Percentiles rank a stretch among this genome's conserved stretches.
Conservation (phyloP, 768 basidiomycete genomes). For the Crucibulum laeve region DNA sequence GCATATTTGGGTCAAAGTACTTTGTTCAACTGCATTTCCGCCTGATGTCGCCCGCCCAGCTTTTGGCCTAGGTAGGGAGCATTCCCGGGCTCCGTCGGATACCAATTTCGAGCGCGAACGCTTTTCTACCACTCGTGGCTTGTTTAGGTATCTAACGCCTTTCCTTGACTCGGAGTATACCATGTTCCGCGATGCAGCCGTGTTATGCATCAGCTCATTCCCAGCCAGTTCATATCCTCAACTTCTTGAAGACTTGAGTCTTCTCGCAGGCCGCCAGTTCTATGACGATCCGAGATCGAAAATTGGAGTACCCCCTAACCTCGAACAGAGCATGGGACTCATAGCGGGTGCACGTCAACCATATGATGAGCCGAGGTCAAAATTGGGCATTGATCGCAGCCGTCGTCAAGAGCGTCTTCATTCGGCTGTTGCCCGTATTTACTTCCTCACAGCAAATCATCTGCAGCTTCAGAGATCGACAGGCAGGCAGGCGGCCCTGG, state of each 20-base stretch:
- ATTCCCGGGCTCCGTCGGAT: slow-evolving; percentile 67
- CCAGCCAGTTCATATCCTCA: slow-evolving; percentile 73
- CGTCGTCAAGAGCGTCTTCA: slow-evolving; percentile 76
- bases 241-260: slow-evolving; percentile 78
- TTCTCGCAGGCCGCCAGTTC: slow-evolving; percentile 76
- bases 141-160: slow-evolving; percentile 83
- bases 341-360: slow-evolving; percentile 49
- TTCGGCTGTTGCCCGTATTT: slow-evolving; percentile 86
- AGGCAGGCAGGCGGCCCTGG: slow-evolving; percentile 67
- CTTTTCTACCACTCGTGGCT: slow-evolving; percentile 72
- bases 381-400: slow-evolving; percentile 46
- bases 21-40: slow-evolving; percentile 77
- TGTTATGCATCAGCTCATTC: slow-evolving; percentile 85
- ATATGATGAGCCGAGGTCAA: slow-evolving; percentile 57
- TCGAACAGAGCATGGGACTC: slow-evolving; percentile 33
- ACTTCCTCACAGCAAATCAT: slow-evolving; percentile 77
- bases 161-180: slow-evolving; percentile 85
- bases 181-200: slow-evolving; percentile 80
- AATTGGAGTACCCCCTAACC: slow-evolving; percentile 25
- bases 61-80: slow-evolving; percentile 58
- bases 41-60: slow-evolving; percentile 55
- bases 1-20: slow-evolving; percentile 77
- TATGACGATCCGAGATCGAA: slow-evolving; percentile 68
- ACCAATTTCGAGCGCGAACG: slow-evolving; percentile 77
- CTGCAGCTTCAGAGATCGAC: slow-evolving; percentile 67